phyloP scores from a whole-genome alignment of 441 rosid species.

The Populus hybrid region DNA sequence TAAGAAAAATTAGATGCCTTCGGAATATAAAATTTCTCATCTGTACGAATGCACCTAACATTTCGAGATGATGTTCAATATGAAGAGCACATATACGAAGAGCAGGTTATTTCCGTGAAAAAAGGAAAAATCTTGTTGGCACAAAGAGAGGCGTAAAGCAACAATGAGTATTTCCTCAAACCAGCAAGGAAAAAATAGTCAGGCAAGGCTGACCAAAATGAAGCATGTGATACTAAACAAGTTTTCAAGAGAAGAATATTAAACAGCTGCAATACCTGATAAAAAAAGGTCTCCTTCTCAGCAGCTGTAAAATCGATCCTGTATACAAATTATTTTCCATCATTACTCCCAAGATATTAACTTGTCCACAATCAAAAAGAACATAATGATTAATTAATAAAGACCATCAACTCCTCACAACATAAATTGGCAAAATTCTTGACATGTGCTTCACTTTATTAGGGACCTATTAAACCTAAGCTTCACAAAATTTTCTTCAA shows the following conservation, averaged over 20 bases:
- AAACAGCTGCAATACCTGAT: slow-evolving; percentile 52
- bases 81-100: not conserved
- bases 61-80: not conserved
- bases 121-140: not conserved
- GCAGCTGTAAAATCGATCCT: slow-evolving; percentile 88
- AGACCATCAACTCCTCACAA: not conserved
- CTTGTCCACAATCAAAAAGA: not conserved
- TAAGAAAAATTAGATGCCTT: not conserved
- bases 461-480: not conserved
- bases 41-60: not conserved
- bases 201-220: not conserved
- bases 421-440: not conserved
- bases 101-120: not conserved
- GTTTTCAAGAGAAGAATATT: not conserved
- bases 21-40: not conserved
- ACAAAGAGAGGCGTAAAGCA: not conserved
- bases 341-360: slow-evolving; percentile 6
- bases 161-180: not conserved
- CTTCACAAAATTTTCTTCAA: not conserved
- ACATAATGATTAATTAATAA: not conserved
- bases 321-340: slow-evolving; percentile 24
- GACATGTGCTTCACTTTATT: not conserved
- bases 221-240: not conserved
- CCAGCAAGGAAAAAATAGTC: not conserved
- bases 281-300: slow-evolving; percentile 81